Evolutionary conservation across 768 basidiomycete species (phyloP), one percentile per base, ranked within the genome.

Genomic region (Hygrophorus pudorinus): DNA sequence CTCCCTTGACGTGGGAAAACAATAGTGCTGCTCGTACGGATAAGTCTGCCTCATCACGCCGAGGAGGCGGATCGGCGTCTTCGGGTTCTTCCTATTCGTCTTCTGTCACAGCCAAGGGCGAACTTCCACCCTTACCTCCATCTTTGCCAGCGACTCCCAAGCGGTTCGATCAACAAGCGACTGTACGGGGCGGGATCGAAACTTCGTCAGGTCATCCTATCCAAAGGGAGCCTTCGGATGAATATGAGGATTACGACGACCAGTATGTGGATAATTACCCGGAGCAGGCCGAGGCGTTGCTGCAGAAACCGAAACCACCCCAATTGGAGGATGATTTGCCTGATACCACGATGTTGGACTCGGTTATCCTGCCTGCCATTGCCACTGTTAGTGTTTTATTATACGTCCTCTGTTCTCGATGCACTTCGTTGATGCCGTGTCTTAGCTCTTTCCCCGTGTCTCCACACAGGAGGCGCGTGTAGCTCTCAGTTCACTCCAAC

Each of bases 311-410:
- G 55, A 59, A 62, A 24, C 65, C 69, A 18, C 64, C 68, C 12
- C 69, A 71, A 36, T 6, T 48, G n/a, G 79, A 78, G 18, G 78
- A 78, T 31, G 77, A 77, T 16, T 61, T 85, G 34, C 78, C 84
- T 4, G 85, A 88, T 57, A 85, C 85, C 20, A 81, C 86, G n/a
- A 94, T 98, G 81, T 70, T 98, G 30, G 92, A 96, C 56, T 90
- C 90, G 2, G 94, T 99, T 24, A 82, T 97, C 41, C 65, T 97
- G 21, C 96, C 96, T 17, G 92, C 92, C n/a, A 82, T 98, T 54
- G 88, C 92, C 35, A 93, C 89, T 49, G 94, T 97, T 53, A 62
- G 84, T 67, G 1, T 16, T 39, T 42, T 10, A n/a, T 12, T 17
- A 40, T 28, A 43, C 31, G 42, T 44, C 34, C 12, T 17, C 24